These are phyloP conservation scores for Stipa capillata DNA, from an alignment of 176 grass and related monocot species.

Conservation along the genomic window DNA sequence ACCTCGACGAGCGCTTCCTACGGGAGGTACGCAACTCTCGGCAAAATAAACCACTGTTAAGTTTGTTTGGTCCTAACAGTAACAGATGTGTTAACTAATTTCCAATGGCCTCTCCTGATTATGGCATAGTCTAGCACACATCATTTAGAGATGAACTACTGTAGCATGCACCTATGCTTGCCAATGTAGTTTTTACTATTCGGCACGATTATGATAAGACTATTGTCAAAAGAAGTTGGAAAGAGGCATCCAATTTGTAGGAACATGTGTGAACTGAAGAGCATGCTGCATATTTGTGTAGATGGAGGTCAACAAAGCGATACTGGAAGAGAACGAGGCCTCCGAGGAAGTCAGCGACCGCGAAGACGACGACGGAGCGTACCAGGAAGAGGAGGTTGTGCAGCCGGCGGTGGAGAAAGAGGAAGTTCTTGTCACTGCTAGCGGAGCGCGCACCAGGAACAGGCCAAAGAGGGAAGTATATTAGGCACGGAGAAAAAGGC, in stretches of 20 bases:
- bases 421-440: constrained; percentile 11
- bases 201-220: neutral
- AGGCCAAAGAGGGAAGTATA: constrained; percentile 40
- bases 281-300: neutral
- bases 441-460: constrained; percentile 37
- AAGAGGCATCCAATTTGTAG: neutral
- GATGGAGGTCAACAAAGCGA: constrained; percentile 62
- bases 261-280: neutral
- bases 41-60: neutral
- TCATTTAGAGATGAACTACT: neutral
- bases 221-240: neutral
- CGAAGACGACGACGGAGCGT: neutral
- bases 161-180: neutral
- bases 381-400: neutral
- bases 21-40: constrained; percentile 39
- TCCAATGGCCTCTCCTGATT: neutral
- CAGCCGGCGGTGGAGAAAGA: constrained; percentile 22
- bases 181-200: neutral
- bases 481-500: neutral
- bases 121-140: neutral
- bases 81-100: neutral
- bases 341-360: neutral
- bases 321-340: constrained; percentile 55
- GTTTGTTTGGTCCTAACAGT: neutral
- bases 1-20: constrained; percentile 74